Evolutionary conservation across 2,329 filamentous ascomycete species (phyloP).

Genomic region (Trichophyton verrucosum): DNA sequence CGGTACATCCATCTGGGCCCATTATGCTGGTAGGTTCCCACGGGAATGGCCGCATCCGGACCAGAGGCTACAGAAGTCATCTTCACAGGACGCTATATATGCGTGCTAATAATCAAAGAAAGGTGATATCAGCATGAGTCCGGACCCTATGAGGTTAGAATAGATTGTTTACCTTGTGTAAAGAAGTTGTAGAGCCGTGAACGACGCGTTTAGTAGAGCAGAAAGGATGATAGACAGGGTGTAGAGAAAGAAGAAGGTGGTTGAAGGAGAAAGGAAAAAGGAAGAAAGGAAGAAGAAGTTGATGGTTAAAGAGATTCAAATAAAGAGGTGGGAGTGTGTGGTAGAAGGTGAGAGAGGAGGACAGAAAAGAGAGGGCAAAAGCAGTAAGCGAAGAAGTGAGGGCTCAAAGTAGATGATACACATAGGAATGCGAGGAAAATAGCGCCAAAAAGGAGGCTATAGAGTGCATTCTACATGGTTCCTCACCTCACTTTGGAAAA

Average conservation of each 20-base stretch:
- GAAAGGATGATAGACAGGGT: background rate
- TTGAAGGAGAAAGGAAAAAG: slow-evolving; percentile 6
- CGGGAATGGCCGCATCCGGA: background rate
- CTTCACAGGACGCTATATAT: background rate
- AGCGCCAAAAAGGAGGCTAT: background rate
- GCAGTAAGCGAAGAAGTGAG: slow-evolving; percentile 3
- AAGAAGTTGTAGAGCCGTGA: background rate
- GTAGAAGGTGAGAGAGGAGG: background rate
- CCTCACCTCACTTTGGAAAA: background rate
- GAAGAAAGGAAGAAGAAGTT: background rate
- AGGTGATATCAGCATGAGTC: background rate
- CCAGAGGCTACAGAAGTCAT: background rate
- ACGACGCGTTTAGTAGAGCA: background rate
- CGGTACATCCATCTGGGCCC: slow-evolving; percentile 53
- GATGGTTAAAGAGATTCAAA: background rate
- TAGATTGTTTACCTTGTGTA: background rate
- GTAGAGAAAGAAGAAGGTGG: background rate
- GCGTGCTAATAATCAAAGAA: background rate
- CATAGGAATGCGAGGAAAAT: background rate
- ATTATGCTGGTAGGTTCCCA: background rate
- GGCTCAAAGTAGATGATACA: background rate
- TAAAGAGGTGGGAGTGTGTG: too few relatives aligned
- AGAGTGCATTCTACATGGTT: background rate
- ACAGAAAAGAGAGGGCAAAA: background rate
- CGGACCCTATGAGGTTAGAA: background rate